Base-by-base conservation (phyloP, 2,329 filamentous ascomycete species). In the Fusarium mexicanum region DNA sequence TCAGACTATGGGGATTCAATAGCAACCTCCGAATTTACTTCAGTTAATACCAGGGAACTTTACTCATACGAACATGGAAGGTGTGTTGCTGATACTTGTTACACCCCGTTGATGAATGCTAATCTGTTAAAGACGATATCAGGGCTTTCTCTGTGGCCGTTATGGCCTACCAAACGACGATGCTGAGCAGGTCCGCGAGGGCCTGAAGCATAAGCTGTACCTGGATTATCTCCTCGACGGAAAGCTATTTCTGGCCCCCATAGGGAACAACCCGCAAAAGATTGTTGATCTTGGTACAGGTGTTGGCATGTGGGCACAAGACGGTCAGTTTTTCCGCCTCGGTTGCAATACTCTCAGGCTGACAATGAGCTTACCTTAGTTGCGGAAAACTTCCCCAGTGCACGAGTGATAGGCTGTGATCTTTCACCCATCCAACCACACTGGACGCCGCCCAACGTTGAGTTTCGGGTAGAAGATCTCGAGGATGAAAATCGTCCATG, bases 271-370 rank as follows among this genome's bases (percentile, higher is more conserved):
- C 29, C 85, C 85, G 6, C 86, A 87, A 54, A 87, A 85, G 71
- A 86, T 88, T 65, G 79, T 88, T 41, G 86, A 88, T 67, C 76
- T 88, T 22, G 87, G 86, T 33, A 87, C 86, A 9, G 87, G 86
- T 11, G 85, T 85, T 38, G 86, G 86, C 35, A 83, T 89, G 47
- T 91, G 89, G 89, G 88, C 89, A 6, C 85, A 89, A 61, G 86
- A 87, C 73, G 80, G 86, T 87, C 75, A 43, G 82, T 80, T 24
- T 24, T 33, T 62, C 60, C 9, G 26, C 31, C 20, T 47, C 37
- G 44, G 33, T 26, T 31, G 26, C 17, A 47, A 13, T 18, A 18
- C 40, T 61, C 46, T 40, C 51, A 46, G 20, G 47, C 55, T 58
- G 51, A 73, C 72, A 71, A 51, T n/a, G 37, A 46, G 18, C 29